Conservation (phyloP, 345 rosid species). For the Cardiospermum halicacabum region DNA sequence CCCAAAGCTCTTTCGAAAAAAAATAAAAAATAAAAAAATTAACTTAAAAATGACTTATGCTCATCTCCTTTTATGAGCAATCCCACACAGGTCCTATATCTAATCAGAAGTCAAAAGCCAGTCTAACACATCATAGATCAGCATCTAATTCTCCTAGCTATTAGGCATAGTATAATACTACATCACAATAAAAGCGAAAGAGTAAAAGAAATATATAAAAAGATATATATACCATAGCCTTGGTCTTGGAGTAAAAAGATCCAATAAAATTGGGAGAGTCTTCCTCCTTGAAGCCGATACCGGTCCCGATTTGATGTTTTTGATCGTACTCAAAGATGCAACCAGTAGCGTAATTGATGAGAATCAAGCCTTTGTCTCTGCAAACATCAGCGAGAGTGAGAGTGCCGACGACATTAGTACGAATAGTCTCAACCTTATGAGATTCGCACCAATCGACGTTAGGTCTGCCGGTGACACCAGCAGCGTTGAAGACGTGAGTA, state of each 20-base stretch:
- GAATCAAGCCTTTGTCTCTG: slow-evolving; percentile 57
- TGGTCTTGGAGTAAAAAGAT: slow-evolving; percentile 89
- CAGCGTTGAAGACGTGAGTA: slow-evolving; percentile 88
- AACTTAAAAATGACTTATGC: too few species aligned
- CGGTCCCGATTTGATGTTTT: slow-evolving; percentile 65
- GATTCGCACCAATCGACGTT: slow-evolving; percentile 96
- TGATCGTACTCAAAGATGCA: slow-evolving; percentile 86
- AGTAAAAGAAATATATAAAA: background rate
- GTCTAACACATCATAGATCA: too few species aligned
- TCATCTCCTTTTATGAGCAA: too few species aligned
- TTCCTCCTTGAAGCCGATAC: slow-evolving; percentile 85
- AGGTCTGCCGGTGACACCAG: slow-evolving; percentile 91
- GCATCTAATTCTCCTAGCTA: too few species aligned
- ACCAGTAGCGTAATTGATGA: slow-evolving; percentile 84
- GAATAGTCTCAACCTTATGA: slow-evolving; percentile 87
- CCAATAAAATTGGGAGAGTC: slow-evolving; percentile 85
- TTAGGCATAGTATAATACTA: too few species aligned
- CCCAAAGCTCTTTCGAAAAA: too few species aligned
- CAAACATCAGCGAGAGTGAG: slow-evolving; percentile 83
- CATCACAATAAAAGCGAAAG: background rate
- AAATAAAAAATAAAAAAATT: too few species aligned
- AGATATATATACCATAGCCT: slow-evolving; percentile 62
- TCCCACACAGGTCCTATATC: too few species aligned
- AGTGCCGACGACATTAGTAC: slow-evolving; percentile 83
- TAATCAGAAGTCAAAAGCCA: too few species aligned